Evolutionary conservation across 1,284 basidiomycete genomes (phyloP).

Genomic region (Trichosporon sp.): DNA sequence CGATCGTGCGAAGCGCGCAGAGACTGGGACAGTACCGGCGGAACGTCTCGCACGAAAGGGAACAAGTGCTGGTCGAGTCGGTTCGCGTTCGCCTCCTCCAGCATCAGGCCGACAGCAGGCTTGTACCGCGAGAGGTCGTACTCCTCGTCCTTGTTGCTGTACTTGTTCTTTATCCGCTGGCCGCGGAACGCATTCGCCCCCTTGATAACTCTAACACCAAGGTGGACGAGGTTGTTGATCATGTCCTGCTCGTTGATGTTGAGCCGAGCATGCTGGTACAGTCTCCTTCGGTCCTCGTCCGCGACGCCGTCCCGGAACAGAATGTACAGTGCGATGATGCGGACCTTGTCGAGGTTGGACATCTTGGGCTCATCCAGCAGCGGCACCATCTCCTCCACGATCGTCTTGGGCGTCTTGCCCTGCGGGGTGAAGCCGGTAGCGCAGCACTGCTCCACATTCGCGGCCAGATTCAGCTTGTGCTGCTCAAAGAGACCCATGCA

Average conservation of each 20-base stretch:
- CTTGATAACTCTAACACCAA: constrained; percentile 76
- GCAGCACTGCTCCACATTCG: constrained; percentile 92
- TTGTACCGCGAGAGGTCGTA: constrained; percentile 95
- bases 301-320: constrained; percentile 95
- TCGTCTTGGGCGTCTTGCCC: constrained; percentile 83
- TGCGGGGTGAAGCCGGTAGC: constrained; percentile 86
- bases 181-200: constrained; percentile 62
- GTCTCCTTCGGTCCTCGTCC: constrained; percentile 88
- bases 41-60: constrained; percentile 88
- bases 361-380: constrained; percentile 82
- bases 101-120: constrained; percentile 77
- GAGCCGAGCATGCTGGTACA: constrained; percentile 96
- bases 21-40: constrained; percentile 59
- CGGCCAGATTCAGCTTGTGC: constrained; percentile 80
- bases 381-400: constrained; percentile 99
- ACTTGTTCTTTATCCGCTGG: constrained; percentile 78
- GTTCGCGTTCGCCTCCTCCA: constrained; percentile 81
- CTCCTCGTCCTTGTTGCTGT: constrained; percentile 71
- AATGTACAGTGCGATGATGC: constrained; percentile 95
- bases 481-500: constrained; percentile 93
- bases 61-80: constrained; percentile 78
- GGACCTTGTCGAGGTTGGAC: constrained; percentile 75
- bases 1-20: constrained; percentile 21
- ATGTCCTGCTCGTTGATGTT: constrained; percentile 89
- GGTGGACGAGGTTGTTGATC: constrained; percentile 79